phyloP scores from a whole-genome alignment of 2,329 filamentous ascomycete genomes.

The Fusarium continuum region DNA sequence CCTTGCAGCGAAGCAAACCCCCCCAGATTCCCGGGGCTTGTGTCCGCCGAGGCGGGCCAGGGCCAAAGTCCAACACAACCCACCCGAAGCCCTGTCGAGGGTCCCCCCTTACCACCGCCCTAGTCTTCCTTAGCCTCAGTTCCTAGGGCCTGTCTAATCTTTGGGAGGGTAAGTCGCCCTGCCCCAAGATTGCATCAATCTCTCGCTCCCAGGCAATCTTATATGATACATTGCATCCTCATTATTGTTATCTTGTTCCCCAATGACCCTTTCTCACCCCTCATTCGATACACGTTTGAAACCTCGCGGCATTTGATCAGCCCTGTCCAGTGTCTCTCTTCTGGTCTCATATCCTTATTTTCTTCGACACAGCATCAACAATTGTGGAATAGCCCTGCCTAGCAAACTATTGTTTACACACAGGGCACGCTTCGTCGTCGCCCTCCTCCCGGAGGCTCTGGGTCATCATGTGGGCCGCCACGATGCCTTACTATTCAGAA shows the following conservation, averaged over 20 bases:
- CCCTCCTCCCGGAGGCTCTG: slow-evolving; percentile 42
- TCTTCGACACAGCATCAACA: slow-evolving; percentile 9
- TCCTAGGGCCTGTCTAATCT: slow-evolving; percentile 42
- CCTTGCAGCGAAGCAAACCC: slow-evolving; percentile 33
- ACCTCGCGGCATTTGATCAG: slow-evolving; percentile 11
- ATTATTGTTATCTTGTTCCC: slow-evolving; percentile 22
- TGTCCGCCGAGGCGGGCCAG: slow-evolving; percentile 42
- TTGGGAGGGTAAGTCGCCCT: slow-evolving; percentile 40
- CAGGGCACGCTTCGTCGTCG: slow-evolving; percentile 45
- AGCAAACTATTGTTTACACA: slow-evolving; percentile 29
- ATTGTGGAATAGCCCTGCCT: slow-evolving; percentile 34
- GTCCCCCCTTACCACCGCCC: slow-evolving; percentile 43
- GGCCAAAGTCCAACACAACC: slow-evolving; percentile 28
- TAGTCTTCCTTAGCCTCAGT: slow-evolving; percentile 41
- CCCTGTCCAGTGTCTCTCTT: slow-evolving; percentile 14
- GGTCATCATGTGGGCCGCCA: slow-evolving; percentile 41
- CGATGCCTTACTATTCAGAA: slow-evolving; percentile 42
- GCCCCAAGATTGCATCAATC: slow-evolving; percentile 47
- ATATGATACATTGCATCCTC: slow-evolving; percentile 42
- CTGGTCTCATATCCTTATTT: slow-evolving; percentile 12
- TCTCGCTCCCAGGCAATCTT: slow-evolving; percentile 38
- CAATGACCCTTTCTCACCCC: slow-evolving; percentile 28
- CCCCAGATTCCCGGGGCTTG: slow-evolving; percentile 46
- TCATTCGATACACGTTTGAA: slow-evolving; percentile 31
- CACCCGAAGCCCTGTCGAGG: slow-evolving; percentile 40